These are phyloP conservation scores for Calocera viscosa DNA, from an alignment of 768 basidiomycete species.

Conservation along the genomic window DNA sequence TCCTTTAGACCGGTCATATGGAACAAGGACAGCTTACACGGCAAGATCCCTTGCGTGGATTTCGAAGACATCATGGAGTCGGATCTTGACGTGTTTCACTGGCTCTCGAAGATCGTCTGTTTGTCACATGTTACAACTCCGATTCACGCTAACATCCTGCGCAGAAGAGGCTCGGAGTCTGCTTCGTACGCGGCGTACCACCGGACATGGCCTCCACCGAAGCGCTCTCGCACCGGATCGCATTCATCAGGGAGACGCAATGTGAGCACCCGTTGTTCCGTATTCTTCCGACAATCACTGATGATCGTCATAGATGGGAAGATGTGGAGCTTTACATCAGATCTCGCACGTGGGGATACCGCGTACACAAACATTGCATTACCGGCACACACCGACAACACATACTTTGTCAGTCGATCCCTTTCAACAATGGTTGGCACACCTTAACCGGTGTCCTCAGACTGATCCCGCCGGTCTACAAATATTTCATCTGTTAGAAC, in stretches of 20 bases:
- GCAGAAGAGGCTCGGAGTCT: slow-evolving; percentile 81
- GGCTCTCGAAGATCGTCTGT: slow-evolving; percentile 69
- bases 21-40: slow-evolving; percentile 55
- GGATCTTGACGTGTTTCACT: slow-evolving; percentile 58
- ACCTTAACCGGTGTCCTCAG: slow-evolving; percentile 29
- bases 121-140: background rate
- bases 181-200: slow-evolving; percentile 72
- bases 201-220: slow-evolving; percentile 75
- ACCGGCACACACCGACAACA: slow-evolving; percentile 69
- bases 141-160: background rate
- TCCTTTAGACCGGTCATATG: slow-evolving; percentile 55
- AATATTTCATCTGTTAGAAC: slow-evolving; percentile 83
- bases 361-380: slow-evolving; percentile 86
- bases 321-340: slow-evolving; percentile 95
- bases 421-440: background rate
- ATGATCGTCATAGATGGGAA: slow-evolving; percentile 51
- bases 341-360: slow-evolving; percentile 81
- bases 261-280: slow-evolving; percentile 29
- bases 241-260: slow-evolving; percentile 80
- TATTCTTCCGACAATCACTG: background rate
- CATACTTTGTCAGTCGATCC: slow-evolving; percentile 48
- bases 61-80: slow-evolving; percentile 65
- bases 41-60: slow-evolving; percentile 58
- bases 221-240: slow-evolving; percentile 57
- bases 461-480: slow-evolving; percentile 94